phyloP scores from a whole-genome alignment of 2,329 filamentous ascomycete species.

The Teratosphaeria nubilosa region DNA sequence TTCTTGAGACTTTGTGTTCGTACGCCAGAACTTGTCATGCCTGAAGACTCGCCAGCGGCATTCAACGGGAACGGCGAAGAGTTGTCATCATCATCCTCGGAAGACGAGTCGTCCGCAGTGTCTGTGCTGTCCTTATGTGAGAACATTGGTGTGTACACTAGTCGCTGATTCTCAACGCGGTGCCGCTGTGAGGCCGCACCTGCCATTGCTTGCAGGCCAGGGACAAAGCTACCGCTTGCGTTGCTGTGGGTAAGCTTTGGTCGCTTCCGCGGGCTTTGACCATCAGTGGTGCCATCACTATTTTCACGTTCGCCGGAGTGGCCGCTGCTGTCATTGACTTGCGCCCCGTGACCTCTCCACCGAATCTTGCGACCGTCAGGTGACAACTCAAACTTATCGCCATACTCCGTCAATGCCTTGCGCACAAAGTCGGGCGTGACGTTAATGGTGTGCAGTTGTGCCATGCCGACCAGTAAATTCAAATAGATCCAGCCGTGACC shows the following conservation, averaged over 20 bases:
- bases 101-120: conserved; percentile 28
- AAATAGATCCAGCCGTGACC: conserved; percentile 76
- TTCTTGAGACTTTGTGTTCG: conserved; percentile 28
- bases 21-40: conserved; percentile 37
- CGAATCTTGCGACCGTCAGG: conserved; percentile 67
- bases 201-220: not conserved
- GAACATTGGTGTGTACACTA: conserved; percentile 40
- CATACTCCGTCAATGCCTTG: conserved; percentile 58
- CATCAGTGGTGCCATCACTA: not conserved
- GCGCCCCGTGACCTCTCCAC: conserved; percentile 54
- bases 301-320: conserved; percentile 8
- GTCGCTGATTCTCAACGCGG: conserved; percentile 23
- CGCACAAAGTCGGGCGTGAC: conserved; percentile 71
- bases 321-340: conserved; percentile 6
- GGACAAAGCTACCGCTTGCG: conserved; percentile 3
- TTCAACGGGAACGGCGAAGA: conserved; percentile 22
- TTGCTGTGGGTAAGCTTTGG: conserved; percentile 15
- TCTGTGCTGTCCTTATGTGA: conserved; percentile 35
- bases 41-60: conserved; percentile 26
- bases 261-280: conserved; percentile 20
- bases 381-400: conserved; percentile 67
- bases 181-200: conserved; percentile 3
- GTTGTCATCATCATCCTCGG: conserved; percentile 23
- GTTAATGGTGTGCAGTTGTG: conserved; percentile 75
- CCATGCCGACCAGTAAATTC: conserved; percentile 70